Conservation (phyloP, 2,329 filamentous ascomycete genomes). For the Akanthomyces dipterigenus region DNA sequence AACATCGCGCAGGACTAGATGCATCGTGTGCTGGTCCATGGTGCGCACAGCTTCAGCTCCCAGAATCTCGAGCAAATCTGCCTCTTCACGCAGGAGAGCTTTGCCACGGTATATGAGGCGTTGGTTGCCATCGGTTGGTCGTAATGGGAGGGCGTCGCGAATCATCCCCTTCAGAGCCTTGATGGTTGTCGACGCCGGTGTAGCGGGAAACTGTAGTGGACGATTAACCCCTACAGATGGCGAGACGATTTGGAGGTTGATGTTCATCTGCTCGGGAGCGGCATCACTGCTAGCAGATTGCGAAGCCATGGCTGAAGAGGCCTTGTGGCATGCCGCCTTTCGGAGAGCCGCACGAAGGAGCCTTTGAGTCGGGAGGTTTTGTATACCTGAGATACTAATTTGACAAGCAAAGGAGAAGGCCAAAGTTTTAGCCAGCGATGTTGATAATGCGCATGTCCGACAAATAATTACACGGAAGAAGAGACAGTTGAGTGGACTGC, state of each 20-base stretch:
- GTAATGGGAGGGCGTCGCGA: conserved; percentile 41
- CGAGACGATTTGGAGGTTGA: conserved; percentile 54
- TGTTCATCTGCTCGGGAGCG: conserved; percentile 22
- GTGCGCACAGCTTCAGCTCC: conserved; percentile 45
- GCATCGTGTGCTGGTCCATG: conserved; percentile 44
- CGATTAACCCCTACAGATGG: conserved; percentile 48
- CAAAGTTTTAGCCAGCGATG: background rate
- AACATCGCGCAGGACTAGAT: conserved; percentile 43
- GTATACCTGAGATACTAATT: background rate
- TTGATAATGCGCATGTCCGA: background rate
- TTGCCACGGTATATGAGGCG: conserved; percentile 56
- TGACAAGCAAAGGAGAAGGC: background rate
- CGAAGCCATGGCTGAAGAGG: conserved; percentile 9
- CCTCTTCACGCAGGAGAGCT: conserved; percentile 45
- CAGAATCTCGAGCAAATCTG: conserved; percentile 51
- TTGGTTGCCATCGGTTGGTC: conserved; percentile 48
- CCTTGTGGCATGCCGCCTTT: conserved; percentile 1
- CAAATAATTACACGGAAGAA: background rate
- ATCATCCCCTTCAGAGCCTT: conserved; percentile 53
- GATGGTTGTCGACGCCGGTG: conserved; percentile 46
- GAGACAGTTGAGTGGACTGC: background rate
- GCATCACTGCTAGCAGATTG: background rate
- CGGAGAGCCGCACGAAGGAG: background rate
- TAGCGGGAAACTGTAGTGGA: conserved; percentile 41
- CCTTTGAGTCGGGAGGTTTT: background rate